Base-by-base conservation (phyloP, 2,329 filamentous ascomycete species). In the Cercospora nicotianae region DNA sequence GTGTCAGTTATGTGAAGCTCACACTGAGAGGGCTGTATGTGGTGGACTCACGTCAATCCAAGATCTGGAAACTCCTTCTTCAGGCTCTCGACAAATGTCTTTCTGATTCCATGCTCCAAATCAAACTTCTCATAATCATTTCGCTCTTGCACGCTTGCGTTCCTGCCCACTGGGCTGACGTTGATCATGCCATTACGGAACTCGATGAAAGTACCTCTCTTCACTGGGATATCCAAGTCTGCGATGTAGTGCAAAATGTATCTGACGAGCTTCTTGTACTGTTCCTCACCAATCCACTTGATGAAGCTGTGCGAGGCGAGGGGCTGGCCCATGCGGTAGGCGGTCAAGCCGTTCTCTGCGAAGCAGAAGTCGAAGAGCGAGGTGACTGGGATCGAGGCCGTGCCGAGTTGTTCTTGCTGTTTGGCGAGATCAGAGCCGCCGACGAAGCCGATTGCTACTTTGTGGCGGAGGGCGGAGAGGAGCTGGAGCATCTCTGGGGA, bases 321-420 rank as follows among this genome's bases (percentile, higher is more conserved):
- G 65, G 87, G 85, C 79, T 89, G 81, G 75, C 94, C 95, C 77
- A 94, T 83, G 77, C 93, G 93, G 86, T 87, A 96, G 53, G 94
- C 95, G 1, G 91, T 96, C 74, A 99, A 88, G 10, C 95, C 95
- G 83, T 99, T 99, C 84, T 99, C 95, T 67, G 93, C 85, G 84
- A 99, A 99, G 87, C 91, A 95, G 84, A 92, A 99, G 85, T 99
- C 95, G 85, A 99, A 99, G 76, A 98, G 89, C 70, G 88, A 85
- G 63, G 89, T 93, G 69, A 98, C 94, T 74, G 84, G 80, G 74
- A 90, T 86, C 67, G 86, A 83, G 28, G 87, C 79, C 3, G 87
- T 86, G 79, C 93, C 93, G 70, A 98, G 87, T 83, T 98, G 94
- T 82, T 98, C 95, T 82, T 98, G 93, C 83, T 98, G 95, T 85